Evolutionary conservation across 1,284 basidiomycete genomes (phyloP).

Genomic region (Cystobasidium pallidum): DNA sequence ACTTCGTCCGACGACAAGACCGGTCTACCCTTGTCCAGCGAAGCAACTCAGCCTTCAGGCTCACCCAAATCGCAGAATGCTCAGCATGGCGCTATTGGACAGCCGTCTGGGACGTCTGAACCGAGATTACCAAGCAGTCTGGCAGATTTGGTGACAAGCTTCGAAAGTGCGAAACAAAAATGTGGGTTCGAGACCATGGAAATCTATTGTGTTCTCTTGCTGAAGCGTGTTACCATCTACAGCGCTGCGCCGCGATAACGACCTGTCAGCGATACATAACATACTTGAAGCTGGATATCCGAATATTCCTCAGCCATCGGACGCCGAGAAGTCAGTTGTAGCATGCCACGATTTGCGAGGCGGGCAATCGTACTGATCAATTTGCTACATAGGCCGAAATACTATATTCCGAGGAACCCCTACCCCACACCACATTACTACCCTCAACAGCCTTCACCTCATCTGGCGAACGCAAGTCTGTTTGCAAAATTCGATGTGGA

Average conservation of each 20-base stretch:
- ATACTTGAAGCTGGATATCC: constrained; percentile 87
- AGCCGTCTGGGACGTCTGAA: constrained; percentile 35
- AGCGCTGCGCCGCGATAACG: constrained; percentile 84
- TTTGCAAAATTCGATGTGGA: constrained; percentile 95
- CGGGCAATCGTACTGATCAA: constrained; percentile 10
- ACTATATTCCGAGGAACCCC: constrained; percentile 93
- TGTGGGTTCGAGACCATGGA: constrained; percentile 62
- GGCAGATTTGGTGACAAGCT: constrained; percentile 90
- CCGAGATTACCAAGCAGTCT: constrained; percentile 69
- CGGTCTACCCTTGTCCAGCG: constrained; percentile 20
- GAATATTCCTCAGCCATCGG: constrained; percentile 85
- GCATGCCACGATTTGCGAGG: not conserved
- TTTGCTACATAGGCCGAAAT: constrained; percentile 72
- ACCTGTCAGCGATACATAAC: constrained; percentile 75
- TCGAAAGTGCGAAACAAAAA: constrained; percentile 94
- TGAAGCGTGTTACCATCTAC: constrained; percentile 44
- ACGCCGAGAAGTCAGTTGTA: constrained; percentile 81
- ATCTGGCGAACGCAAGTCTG: constrained; percentile 81
- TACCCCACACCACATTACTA: constrained; percentile 92
- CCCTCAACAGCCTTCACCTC: constrained; percentile 80
- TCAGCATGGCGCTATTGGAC: constrained; percentile 11
- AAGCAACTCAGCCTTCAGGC: constrained; percentile 19
- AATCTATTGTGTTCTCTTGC: not conserved
- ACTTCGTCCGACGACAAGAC: constrained; percentile 7
- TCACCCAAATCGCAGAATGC: constrained; percentile 19